A percentile compares a stretch with the other conserved stretches of the same genome.
Evolutionary conservation across 179 eudicot genomes (phyloP).

Genomic region (Silene coronaria): DNA sequence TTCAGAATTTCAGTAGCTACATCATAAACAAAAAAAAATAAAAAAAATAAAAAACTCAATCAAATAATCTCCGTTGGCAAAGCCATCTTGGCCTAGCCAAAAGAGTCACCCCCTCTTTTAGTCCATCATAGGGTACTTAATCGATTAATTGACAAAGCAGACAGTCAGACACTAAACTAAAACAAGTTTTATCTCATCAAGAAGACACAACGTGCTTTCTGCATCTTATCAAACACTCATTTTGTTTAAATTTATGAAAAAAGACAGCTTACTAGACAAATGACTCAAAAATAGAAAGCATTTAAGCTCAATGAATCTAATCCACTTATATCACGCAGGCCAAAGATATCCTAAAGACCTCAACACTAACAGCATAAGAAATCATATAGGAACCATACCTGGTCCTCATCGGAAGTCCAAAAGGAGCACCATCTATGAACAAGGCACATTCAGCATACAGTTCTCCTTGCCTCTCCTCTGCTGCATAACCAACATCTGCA

Average conservation of each 20-base stretch:
- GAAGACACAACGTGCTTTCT: background rate
- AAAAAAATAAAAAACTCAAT: background rate
- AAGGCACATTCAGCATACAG: constrained; percentile 80
- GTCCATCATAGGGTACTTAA: background rate
- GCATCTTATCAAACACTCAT: background rate
- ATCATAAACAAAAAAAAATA: too few species aligned
- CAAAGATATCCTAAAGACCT: background rate
- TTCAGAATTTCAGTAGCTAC: background rate
- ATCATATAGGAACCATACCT: constrained; percentile 39
- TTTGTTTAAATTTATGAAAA: background rate
- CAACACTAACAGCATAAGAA: background rate
- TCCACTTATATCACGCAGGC: background rate
- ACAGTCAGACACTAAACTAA: background rate
- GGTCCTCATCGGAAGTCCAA: constrained; percentile 89
- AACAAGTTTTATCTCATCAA: too few species aligned
- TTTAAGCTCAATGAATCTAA: background rate
- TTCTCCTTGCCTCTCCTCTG: constrained; percentile 76
- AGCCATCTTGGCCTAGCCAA: background rate
- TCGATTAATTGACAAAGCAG: background rate
- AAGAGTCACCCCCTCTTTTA: background rate
- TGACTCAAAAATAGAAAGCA: background rate
- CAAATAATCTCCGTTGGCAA: background rate
- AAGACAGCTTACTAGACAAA: background rate
- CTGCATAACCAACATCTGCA: constrained; percentile 53
- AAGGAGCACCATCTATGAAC: constrained; percentile 81